Evolutionary conservation across 2,329 filamentous ascomycete species (phyloP), one percentile per base, ranked within the genome.

Genomic region (Pezizomycotina sp.): DNA sequence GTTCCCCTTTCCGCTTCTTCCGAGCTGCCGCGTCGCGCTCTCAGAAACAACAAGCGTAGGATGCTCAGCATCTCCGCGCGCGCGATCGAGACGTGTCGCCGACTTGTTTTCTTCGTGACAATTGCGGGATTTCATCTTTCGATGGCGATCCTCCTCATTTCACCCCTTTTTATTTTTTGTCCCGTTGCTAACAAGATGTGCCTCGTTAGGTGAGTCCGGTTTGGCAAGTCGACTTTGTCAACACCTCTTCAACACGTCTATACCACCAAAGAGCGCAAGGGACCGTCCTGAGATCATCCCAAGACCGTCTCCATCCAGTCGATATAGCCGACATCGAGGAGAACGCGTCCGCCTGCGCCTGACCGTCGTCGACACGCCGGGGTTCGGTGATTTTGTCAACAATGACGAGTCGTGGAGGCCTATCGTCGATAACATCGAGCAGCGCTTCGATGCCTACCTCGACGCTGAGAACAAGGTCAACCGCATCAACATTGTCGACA

Each of bases 401-500:
- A 98, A 98, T 58, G 89, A 95, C 55, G 89, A 95, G 63, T 98
- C 89, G 18, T 98, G 89, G 89, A 75, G 89, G 56, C 89, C 89
- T 38, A 98, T 98, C 62, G 77, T 93, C 53, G 89, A 98, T 68
- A 95, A 95, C 69, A 95, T 98, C 55, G 89, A 98, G 69, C 83
- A 92, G 69, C 80, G 89, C 52, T 98, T 89, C 56, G 89, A 98
- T 62, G 84, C 89, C 35, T 98, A 95, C 62, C 70, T 98, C 42
- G 89, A 98, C 62, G 86, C 89, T 28, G 89, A 98, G 71, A 98
- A 98, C 74, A 98, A 95, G 73, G 83, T 98, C 60, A 98, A 98
- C 69, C 82, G 89, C 55, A 92, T 93, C 76, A 98, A 98, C 71
- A 95, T 95, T 60, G 78, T 98, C 47, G 89, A 98, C 65, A 98